phyloP scores from a whole-genome alignment of 805 yeast genomes.

The Metschnikowia cerradonensis region DNA sequence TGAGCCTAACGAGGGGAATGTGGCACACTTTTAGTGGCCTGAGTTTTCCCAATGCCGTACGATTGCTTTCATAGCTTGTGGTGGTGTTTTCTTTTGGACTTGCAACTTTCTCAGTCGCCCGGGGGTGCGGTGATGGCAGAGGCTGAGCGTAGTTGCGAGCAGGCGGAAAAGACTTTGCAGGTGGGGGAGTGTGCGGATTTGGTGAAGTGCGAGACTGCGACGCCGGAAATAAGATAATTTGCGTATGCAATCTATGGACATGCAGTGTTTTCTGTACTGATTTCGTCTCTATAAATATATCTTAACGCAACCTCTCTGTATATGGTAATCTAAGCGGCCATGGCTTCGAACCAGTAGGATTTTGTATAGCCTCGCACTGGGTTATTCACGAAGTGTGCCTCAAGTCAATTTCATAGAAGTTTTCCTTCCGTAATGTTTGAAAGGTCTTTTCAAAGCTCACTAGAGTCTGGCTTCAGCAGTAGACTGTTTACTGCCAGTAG shows the following conservation, averaged over 20 bases:
- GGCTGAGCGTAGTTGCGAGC: background rate
- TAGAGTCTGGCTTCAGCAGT: background rate
- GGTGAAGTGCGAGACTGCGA: background rate
- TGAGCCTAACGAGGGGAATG: background rate
- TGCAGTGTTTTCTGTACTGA: background rate
- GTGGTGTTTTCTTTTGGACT: no score
- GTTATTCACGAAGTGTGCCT: no score
- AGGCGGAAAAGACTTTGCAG: background rate
- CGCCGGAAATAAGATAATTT: background rate
- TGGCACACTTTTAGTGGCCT: background rate
- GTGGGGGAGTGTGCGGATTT: conserved; percentile 1
- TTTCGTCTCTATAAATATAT: background rate
- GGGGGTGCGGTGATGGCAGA: background rate
- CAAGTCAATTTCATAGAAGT: no score
- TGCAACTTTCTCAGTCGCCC: no score
- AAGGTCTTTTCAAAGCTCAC: no score
- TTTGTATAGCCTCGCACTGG: no score
- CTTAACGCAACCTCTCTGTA: background rate
- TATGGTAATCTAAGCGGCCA: background rate
- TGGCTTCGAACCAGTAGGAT: background rate
- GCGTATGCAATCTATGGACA: conserved; percentile 1
- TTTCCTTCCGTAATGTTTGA: no score
- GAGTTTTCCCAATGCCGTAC: no score
- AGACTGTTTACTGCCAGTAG: background rate
- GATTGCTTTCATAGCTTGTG: no score